These are phyloP conservation scores for Blepharisma japonicum DNA, from an alignment of 73 alveolate species.

Conservation along the genomic window DNA sequence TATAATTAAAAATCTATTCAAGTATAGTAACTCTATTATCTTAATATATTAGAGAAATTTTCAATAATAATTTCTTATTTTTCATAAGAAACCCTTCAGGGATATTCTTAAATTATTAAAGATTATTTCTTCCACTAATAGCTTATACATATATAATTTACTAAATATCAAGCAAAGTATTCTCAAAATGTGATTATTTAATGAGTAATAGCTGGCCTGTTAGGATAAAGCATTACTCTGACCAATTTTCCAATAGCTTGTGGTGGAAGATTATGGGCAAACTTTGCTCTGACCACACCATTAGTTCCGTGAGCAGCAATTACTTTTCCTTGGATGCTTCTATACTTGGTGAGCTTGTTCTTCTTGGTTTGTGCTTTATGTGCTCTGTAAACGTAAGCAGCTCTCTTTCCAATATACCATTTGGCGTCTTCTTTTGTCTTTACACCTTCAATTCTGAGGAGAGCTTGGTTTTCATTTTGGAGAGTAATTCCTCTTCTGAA, in stretches of 20 bases:
- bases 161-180: no score
- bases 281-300: slow-evolving; percentile 84
- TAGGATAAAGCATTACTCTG: slow-evolving; percentile 90
- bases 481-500: slow-evolving; percentile 83
- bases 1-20: no score
- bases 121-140: no score
- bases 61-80: no score
- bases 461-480: slow-evolving; percentile 74
- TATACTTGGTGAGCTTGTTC: slow-evolving; percentile 44
- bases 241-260: slow-evolving; percentile 83
- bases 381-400: slow-evolving; percentile 66
- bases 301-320: slow-evolving; percentile 84
- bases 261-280: slow-evolving; percentile 85
- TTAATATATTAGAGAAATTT: no score
- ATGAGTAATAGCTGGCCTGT: background rate
- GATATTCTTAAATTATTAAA: no score
- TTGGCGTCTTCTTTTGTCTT: slow-evolving; percentile 62
- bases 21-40: no score
- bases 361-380: background rate
- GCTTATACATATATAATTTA: no score
- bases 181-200: no score
- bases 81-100: no score
- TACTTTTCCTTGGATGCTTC: slow-evolving; percentile 91
- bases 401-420: slow-evolving; percentile 77
- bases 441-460: slow-evolving; percentile 79